Percentiles rank a stretch among this genome's conserved stretches.
Conservation (phyloP, 306 rosid species). For the Acmispon strigosus region DNA sequence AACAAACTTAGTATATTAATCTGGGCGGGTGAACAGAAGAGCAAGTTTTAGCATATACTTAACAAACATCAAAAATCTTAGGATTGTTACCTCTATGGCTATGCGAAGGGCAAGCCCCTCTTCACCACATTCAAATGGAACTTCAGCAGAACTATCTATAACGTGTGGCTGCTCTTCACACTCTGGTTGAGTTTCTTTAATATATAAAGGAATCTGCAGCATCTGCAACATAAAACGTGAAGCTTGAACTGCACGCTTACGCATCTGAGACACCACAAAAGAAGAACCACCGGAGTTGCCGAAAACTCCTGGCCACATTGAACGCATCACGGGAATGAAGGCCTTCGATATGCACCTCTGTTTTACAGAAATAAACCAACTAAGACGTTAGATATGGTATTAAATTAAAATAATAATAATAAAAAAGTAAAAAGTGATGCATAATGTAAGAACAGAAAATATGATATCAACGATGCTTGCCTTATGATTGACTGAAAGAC, state of each 20-base stretch:
- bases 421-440: background rate
- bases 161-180: conserved; percentile 46
- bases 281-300: conserved; percentile 65
- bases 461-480: conserved; percentile 31
- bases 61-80: background rate
- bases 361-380: conserved; percentile 21
- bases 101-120: conserved; percentile 86
- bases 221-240: conserved; percentile 95
- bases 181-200: conserved; percentile 42
- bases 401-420: background rate
- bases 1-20: background rate
- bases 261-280: conserved; percentile 58
- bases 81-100: conserved; percentile 67
- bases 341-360: conserved; percentile 81
- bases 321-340: conserved; percentile 69
- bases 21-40: background rate
- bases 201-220: conserved; percentile 71
- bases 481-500: conserved; percentile 73
- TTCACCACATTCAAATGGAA: conserved; percentile 71
- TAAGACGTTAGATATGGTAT: background rate
- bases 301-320: conserved; percentile 92
- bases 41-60: background rate
- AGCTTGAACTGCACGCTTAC: conserved; percentile 90
- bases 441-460: background rate
- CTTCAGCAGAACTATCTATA: conserved; percentile 35